Conservation (phyloP, 169 alveolate species). For the Toxoplasma gondii region DNA sequence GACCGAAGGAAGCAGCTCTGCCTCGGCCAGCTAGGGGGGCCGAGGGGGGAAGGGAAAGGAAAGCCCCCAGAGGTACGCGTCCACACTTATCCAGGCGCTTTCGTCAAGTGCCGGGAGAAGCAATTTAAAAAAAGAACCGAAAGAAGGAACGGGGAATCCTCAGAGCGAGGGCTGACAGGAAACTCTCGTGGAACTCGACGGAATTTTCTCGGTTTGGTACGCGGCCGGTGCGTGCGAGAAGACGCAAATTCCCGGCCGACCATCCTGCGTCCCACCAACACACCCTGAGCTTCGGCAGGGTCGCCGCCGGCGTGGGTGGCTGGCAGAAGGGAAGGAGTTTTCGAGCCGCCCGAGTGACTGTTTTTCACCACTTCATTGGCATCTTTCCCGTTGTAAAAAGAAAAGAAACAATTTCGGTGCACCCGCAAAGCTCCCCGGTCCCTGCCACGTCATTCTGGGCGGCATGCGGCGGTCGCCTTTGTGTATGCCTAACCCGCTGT, state of each 20-base stretch:
- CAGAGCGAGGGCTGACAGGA: too few species aligned
- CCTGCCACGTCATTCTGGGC: too few species aligned
- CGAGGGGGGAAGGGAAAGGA: not conserved
- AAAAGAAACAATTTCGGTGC: too few species aligned
- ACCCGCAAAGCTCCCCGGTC: too few species aligned
- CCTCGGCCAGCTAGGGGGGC: conserved; percentile 5
- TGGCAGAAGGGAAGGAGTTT: too few species aligned
- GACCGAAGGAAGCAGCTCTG: not conserved
- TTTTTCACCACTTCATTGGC: too few species aligned
- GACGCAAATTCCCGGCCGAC: not conserved
- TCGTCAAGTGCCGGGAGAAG: not conserved
- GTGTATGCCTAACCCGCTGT: too few species aligned
- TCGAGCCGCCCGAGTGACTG: too few species aligned
- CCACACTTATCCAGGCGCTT: not conserved
- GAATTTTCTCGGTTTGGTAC: not conserved
- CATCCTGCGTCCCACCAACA: not conserved
- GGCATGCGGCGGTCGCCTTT: too few species aligned
- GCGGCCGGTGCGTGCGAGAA: not conserved
- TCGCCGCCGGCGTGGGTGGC: not conserved
- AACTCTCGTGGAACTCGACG: not conserved
- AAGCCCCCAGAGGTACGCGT: not conserved
- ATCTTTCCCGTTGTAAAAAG: too few species aligned
- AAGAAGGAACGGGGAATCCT: not conserved
- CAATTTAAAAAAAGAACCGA: not conserved
- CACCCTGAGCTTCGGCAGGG: not conserved